Percentiles rank a stretch among this genome's conserved stretches.
Conservation (phyloP, 2,329 filamentous ascomycete species). For the Xylariomycetidae sp. region DNA sequence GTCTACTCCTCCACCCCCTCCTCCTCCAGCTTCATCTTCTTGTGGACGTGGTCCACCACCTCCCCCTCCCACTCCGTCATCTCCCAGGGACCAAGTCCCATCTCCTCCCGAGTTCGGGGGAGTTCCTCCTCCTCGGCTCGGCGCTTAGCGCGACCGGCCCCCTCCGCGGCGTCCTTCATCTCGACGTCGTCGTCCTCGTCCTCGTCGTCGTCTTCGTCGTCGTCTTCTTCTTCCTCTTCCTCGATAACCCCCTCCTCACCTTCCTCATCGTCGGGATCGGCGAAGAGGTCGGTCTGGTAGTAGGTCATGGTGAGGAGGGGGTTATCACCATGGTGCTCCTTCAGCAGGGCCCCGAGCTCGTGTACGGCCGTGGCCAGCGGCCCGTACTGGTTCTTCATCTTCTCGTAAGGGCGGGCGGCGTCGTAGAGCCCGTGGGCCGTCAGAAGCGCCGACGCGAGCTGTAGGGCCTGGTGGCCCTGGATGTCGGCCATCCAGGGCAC, state of each 20-base stretch:
- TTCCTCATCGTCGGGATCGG: constrained; percentile 1
- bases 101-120: no score
- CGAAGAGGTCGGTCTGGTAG: constrained; percentile 1
- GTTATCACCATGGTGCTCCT: constrained; percentile 4
- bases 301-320: constrained; percentile 2
- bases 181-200: no score
- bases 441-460: constrained; percentile 3
- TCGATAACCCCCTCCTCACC: constrained; percentile 1
- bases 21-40: no score
- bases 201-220: neutral
- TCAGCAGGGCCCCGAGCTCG: constrained; percentile 3
- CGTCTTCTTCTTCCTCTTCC: constrained; percentile 1
- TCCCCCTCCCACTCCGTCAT: no score
- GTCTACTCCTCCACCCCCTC: no score
- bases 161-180: no score
- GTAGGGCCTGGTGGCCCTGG: constrained; percentile 1
- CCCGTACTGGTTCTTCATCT: constrained; percentile 6
- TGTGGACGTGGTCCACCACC: no score
- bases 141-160: no score
- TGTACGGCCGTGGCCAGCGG: constrained; percentile 2
- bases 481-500: neutral
- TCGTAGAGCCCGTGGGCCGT: constrained; percentile 5
- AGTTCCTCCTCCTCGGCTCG: no score
- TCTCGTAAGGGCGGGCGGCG: constrained; percentile 1
- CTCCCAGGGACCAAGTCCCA: no score